Percentiles rank a stretch among this genome's conserved stretches.
Evolutionary conservation across 2,329 filamentous ascomycete species (phyloP).

Genomic region (Fusarium sp.): DNA sequence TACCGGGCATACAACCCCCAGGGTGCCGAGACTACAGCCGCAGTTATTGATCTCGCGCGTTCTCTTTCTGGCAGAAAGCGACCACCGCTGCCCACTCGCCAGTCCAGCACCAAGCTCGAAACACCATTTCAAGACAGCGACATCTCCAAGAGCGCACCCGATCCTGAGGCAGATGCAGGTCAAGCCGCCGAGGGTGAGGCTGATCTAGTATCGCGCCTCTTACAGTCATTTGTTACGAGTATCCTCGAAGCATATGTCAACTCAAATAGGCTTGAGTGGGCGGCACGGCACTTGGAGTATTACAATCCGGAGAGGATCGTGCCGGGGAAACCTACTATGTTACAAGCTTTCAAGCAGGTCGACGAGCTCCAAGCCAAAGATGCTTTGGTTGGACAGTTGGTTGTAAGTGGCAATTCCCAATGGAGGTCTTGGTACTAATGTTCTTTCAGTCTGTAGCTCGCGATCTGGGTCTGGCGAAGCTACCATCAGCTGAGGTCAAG

Average conservation of each 20-base stretch:
- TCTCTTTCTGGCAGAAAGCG: constrained; percentile 74
- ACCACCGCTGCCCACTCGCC: constrained; percentile 68
- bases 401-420: constrained; percentile 57
- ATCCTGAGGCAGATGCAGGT: constrained; percentile 64
- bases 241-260: constrained; percentile 79
- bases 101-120: constrained; percentile 66
- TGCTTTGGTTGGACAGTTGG: constrained; percentile 76
- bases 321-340: constrained; percentile 68
- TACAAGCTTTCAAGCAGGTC: constrained; percentile 72
- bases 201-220: constrained; percentile 69
- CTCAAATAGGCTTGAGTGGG: constrained; percentile 68
- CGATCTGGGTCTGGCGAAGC: constrained; percentile 66
- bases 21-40: constrained; percentile 74
- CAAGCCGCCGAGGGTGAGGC: constrained; percentile 63
- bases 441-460: constrained; percentile 67
- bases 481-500: constrained; percentile 58
- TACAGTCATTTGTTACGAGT: constrained; percentile 83
- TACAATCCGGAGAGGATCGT: constrained; percentile 73
- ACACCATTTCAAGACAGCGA: constrained; percentile 66
- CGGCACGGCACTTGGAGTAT: constrained; percentile 73
- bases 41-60: constrained; percentile 76
- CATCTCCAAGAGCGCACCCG: constrained; percentile 66
- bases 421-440: constrained; percentile 18
- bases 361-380: constrained; percentile 70
- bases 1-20: constrained; percentile 72